Base-by-base conservation (phyloP, 345 rosid species). In the Populus simonii region DNA sequence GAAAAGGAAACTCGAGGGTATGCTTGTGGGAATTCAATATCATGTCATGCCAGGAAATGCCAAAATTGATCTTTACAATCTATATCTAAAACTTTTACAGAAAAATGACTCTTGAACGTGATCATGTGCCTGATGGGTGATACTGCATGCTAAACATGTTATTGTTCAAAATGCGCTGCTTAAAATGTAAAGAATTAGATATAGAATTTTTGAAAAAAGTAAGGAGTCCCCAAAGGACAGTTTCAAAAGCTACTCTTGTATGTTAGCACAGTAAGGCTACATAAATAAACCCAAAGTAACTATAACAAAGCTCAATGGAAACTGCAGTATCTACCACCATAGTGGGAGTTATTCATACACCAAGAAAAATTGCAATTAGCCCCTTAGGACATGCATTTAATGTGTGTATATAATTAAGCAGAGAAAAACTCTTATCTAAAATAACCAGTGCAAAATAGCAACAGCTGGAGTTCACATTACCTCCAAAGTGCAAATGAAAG, bases 391-490 rank as follows among this genome's bases (percentile, higher is more conserved):
- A 16, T 23, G 23, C 17, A 35, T 20, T 68, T n/a, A n/a, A 36
- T 29, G 23, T 13, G 23, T 55, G 25, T 61, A 31, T 29, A 66
- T 47, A 5, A 23, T 15, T 23, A 23, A 1, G 25, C 7, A 16
- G 47, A 38, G 49, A 59, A 73, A 38, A 15, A 47, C n/a, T 59
- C 35, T 47, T 4, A 25, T 20, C 47, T 31, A 8, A 66, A 75
- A 66, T 9, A 7, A 22, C 22, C 49, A 11, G n/a, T 6, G 55
- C 27, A 36, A 68, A 47, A 23, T 16, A 55, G 38, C 20, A 59
- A 67, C 53, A 17, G 51, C 49, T 49, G 66, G 59, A 70, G 57
- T 31, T 70, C 10, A 61, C 43, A 31, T 70, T 77, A 70, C 74
- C 74, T 70, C 39, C 74, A 76, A 41, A 41, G 45, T 41, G 11